Evolutionary conservation across 768 basidiomycete species (phyloP).

Genomic region (Phlebiopsis gigantea): DNA sequence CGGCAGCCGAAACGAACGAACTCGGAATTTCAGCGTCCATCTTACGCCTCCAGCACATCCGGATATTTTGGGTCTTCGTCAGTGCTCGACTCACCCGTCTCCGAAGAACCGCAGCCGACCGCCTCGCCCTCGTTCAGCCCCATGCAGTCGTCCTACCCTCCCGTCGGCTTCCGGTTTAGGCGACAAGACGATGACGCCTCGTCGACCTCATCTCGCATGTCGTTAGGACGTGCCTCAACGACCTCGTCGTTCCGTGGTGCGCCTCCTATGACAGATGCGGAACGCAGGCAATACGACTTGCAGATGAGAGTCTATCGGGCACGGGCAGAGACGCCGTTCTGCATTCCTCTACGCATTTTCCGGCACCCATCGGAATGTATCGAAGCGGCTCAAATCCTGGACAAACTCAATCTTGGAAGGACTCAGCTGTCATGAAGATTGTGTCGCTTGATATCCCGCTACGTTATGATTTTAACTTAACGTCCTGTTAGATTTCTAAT

Average conservation of each 20-base stretch:
- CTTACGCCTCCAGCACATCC: not conserved
- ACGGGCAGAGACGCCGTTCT: constrained; percentile 49
- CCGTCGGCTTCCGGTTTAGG: not conserved
- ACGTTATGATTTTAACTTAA: no score
- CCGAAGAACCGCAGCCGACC: constrained; percentile 18
- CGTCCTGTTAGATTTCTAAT: no score
- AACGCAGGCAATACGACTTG: constrained; percentile 51
- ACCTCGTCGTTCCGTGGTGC: not conserved
- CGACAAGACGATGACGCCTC: constrained; percentile 6
- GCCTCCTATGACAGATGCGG: constrained; percentile 39
- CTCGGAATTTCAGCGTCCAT: constrained; percentile 3
- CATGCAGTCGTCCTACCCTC: not conserved
- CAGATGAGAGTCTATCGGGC: constrained; percentile 64
- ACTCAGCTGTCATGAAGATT: no score
- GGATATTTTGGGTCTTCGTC: constrained; percentile 16
- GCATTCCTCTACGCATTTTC: constrained; percentile 62
- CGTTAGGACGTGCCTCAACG: not conserved
- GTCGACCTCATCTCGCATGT: constrained; percentile 6
- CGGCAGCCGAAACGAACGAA: constrained; percentile 9
- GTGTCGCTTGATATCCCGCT: no score
- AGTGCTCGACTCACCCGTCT: constrained; percentile 14
- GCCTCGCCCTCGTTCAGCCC: constrained; percentile 6
- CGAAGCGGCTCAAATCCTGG: constrained; percentile 44
- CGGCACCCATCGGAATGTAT: constrained; percentile 63
- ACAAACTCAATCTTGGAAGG: constrained; percentile 8